phyloP scores from a whole-genome alignment of 306 rosid species.

The Luffa acutangula region DNA sequence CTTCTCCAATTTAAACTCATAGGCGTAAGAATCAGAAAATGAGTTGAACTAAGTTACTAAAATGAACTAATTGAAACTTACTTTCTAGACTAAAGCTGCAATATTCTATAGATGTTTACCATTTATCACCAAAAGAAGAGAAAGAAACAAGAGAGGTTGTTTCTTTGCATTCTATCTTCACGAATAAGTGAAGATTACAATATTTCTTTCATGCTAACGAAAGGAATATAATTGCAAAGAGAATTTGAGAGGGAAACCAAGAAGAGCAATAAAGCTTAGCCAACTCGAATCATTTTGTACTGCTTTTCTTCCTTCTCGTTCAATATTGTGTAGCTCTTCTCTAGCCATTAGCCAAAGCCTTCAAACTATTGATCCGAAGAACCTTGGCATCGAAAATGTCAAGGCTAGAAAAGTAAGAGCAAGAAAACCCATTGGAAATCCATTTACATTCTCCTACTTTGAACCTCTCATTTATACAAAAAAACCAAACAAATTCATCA shows the following conservation, averaged over 20 bases:
- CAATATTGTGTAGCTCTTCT: not conserved
- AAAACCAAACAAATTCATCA: not conserved
- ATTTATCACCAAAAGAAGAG: not conserved
- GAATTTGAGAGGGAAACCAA: not conserved
- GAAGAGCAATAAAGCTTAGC: not conserved
- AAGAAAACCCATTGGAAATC: not conserved
- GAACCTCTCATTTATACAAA: not conserved
- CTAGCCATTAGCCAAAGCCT: not conserved
- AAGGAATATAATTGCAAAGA: not conserved
- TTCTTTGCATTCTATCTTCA: not conserved
- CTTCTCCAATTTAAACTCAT: not conserved
- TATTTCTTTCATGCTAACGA: not conserved
- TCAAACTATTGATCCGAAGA: not conserved
- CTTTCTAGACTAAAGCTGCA: not conserved
- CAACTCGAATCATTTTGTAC: not conserved
- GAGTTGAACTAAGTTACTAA: not conserved
- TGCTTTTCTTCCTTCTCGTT: not conserved
- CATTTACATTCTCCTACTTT: not conserved
- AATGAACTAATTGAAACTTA: not conserved
- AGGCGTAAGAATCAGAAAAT: not conserved
- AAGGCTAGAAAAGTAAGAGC: not conserved
- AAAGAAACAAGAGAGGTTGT: not conserved
- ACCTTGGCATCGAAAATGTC: not conserved
- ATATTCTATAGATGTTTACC: not conserved
- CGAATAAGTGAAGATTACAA: not conserved